These are phyloP conservation scores for Erodium moschatum DNA, from an alignment of 441 rosid species.

Conservation along the genomic window DNA sequence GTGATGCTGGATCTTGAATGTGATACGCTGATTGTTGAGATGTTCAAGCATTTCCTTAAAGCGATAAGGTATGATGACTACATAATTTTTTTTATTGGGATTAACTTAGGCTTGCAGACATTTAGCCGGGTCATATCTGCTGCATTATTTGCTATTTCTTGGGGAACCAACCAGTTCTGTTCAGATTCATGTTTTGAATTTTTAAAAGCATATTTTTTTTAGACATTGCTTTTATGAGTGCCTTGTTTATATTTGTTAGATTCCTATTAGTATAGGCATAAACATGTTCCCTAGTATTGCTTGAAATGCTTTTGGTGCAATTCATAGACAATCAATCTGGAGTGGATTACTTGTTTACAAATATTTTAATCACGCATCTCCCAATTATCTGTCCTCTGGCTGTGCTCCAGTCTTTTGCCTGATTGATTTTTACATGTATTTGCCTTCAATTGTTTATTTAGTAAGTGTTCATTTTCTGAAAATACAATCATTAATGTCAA, in stretches of 20 bases:
- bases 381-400: neutral
- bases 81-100: neutral
- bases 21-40: conserved; percentile 65
- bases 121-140: neutral
- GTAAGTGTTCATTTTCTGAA: neutral
- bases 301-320: neutral
- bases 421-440: neutral
- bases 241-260: neutral
- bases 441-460: neutral
- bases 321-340: neutral
- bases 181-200: neutral
- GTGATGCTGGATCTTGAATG: conserved; percentile 99
- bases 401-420: neutral
- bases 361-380: neutral
- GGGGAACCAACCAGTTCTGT: neutral
- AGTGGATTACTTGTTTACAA: neutral
- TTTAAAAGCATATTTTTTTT: neutral
- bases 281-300: neutral
- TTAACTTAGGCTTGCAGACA: neutral
- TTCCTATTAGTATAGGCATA: neutral
- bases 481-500: neutral
- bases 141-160: neutral
- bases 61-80: conserved; percentile 54
- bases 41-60: conserved; percentile 85
- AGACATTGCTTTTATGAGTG: neutral